Evolutionary conservation across 2,329 filamentous ascomycete species (phyloP).

Genomic region (Aureobasidium musti): DNA sequence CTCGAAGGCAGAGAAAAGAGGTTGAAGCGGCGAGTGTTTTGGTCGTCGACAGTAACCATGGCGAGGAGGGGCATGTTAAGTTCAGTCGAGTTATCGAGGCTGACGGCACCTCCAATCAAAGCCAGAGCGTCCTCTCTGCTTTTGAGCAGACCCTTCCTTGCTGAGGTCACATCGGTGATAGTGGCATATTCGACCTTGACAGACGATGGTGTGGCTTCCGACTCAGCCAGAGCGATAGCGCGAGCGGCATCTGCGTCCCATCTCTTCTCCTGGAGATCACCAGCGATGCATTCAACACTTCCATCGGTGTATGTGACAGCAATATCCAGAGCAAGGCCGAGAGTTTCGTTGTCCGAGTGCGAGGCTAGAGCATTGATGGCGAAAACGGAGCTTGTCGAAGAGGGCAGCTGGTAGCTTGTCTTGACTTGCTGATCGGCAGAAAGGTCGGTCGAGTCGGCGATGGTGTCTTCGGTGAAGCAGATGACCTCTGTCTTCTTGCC

Average conservation of each 20-base stretch:
- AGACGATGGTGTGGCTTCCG: not conserved
- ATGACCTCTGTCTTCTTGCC: conserved; percentile 54
- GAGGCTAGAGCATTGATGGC: conserved; percentile 42
- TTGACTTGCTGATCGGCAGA: conserved; percentile 37
- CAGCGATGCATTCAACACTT: conserved; percentile 38
- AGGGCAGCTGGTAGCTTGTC: conserved; percentile 27
- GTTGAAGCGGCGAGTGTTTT: conserved; percentile 19
- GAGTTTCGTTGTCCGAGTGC: conserved; percentile 20
- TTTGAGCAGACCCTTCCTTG: conserved; percentile 48
- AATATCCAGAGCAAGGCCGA: conserved; percentile 31
- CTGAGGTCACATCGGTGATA: conserved; percentile 42
- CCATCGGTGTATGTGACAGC: conserved; percentile 39
- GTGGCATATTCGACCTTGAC: conserved; percentile 35
- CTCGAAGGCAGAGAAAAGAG: conserved; percentile 29
- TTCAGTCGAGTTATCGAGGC: conserved; percentile 38
- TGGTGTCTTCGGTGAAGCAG: conserved; percentile 55
- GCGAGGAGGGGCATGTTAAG: conserved; percentile 44
- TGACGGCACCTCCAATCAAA: conserved; percentile 39
- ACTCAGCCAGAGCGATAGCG: conserved; percentile 1
- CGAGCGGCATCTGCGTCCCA: conserved; percentile 32
- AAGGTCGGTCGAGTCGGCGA: conserved; percentile 38
- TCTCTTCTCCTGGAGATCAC: conserved; percentile 35
- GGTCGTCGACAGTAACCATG: conserved; percentile 35
- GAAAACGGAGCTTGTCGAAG: conserved; percentile 40
- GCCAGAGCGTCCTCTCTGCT: conserved; percentile 50